Evolutionary conservation across 139 green algal species (phyloP), one percentile per base, ranked within the genome.

Genomic region (Picochlorum costavermella): DNA sequence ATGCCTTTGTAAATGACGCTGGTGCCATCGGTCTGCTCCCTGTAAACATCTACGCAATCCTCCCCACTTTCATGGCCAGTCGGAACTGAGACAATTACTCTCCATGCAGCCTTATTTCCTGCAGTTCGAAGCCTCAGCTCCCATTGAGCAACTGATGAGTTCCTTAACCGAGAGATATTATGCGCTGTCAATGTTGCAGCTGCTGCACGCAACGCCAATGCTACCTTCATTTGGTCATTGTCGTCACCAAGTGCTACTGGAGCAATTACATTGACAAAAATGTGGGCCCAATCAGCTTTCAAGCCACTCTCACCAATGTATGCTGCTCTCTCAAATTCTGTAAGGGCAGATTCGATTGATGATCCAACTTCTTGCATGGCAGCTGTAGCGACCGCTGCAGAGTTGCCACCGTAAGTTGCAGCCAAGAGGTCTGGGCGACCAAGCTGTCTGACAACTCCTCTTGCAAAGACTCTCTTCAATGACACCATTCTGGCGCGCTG

Each of bases 41-140:
- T 76, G 70, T 96, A 96, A n/a, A 96, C 83, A 53, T 91, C 82
- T 5, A 93, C 83, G 23, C 88, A 83, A 63, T 95, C 89, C 69
- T 94, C 86, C 20, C 84, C 85, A 36, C 73, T 75, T 67, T 96
- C 89, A 55, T 96, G 88, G n/a, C 91, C 91, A 33, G 83, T 92
- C 28, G 89, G 89, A 12, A 86, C 76, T 0, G 84, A 88, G 4
- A 90, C 81, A 9, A 97, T 76, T 50, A 96, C 65, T 2, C 91
- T 75, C 91, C 91, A 97, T 6, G 83, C 80, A 28, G 74, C 79
- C 5, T 23, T 45, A 40, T 63, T 64, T 46, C 74, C 78, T 3
- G 67, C 50, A 14, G 82, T 68, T 1, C 76, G 72, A 56, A 97
- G 65, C 12, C 86, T 77, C 12, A 88, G 72, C 77, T 97, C 91